Evolutionary conservation across 495 filamentous ascomycete genomes (phyloP).

Genomic region (Sporormia fimetaria): DNA sequence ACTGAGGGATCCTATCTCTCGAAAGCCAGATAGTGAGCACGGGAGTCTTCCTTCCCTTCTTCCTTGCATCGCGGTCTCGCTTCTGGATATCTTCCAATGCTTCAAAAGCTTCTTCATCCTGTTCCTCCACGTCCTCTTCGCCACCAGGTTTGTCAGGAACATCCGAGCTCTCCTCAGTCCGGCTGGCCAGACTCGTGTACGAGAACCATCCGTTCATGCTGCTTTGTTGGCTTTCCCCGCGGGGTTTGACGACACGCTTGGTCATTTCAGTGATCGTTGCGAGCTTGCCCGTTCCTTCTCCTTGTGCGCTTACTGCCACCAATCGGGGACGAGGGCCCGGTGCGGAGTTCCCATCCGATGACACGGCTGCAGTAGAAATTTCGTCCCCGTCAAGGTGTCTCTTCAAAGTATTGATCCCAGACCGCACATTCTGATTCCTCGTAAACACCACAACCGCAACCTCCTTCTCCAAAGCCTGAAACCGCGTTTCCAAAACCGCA

Average conservation of each 20-base stretch:
- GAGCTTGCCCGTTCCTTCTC: constrained; percentile 6
- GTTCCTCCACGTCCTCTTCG: background rate
- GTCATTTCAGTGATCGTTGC: constrained; percentile 5
- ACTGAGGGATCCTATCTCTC: constrained; percentile 7
- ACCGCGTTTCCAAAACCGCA: background rate
- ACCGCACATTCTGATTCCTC: constrained; percentile 6
- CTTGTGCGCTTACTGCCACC: constrained; percentile 2
- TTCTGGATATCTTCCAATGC: background rate
- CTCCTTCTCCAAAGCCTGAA: background rate
- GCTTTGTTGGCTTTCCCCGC: background rate
- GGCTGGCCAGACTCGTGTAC: constrained; percentile 5
- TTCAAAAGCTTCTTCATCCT: constrained; percentile 4
- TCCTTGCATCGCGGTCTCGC: background rate
- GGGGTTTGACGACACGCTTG: constrained; percentile 3
- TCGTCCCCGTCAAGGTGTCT: background rate
- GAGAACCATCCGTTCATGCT: constrained; percentile 4
- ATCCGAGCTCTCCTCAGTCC: background rate
- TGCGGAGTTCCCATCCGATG: background rate
- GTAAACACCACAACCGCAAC: background rate
- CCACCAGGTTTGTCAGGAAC: background rate
- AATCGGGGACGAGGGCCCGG: no score
- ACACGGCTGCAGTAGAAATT: background rate
- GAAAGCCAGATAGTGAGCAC: constrained; percentile 15
- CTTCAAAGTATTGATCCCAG: constrained; percentile 6
- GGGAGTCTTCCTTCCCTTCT: constrained; percentile 2